Evolutionary conservation across 345 rosid species (phyloP), one percentile per base, ranked within the genome.

Genomic region (Acer yangbiense): DNA sequence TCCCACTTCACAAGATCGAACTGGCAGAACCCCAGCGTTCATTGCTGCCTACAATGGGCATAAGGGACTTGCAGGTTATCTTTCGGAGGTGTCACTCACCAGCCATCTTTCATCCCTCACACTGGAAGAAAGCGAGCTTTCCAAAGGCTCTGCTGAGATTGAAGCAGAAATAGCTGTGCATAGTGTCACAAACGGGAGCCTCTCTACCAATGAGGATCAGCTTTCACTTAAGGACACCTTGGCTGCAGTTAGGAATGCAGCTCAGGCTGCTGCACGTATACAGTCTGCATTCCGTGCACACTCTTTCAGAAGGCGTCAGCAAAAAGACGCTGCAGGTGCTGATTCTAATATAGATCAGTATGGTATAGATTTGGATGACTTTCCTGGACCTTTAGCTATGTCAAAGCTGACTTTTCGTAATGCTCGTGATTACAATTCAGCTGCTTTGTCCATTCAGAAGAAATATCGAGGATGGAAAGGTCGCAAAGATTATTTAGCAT

Each of bases 11-110:
- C 85, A 84, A 78, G 97, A 94, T 81, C 97, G 92, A 25, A 81
- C 58, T 21, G 99, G 99, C 7, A 89, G 82, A 88, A 90, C 97
- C 1, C 88, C 99, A 9, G 98, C 98, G 75, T 90, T 81, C 44
- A 84, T 96, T 81, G 98, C 97, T 77, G 94, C 93, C 58, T 73
- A 81, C 20, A 75, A 78, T 75, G 99, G 99, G 65, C 90, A 91
- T 78, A 87, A 87, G 81, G 99, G 99, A 83, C 93, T 96, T 68
- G 99, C 99, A 13, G 99, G 99, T 85, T 96, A 96, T 82, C 93
- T 96, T 72, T 96, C 99, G 5, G 99, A 96, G 83, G 81, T 88
- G 73, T 93, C 97, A 63, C 86, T 96, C 62, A 94, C 97, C 21
- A 90, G 90, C 85, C 99, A 96, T 83, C 98, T 94, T 72, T 91